These are phyloP conservation scores for Primulina eburnea DNA, from an alignment of 257 asterid genomes.

Conservation along the genomic window DNA sequence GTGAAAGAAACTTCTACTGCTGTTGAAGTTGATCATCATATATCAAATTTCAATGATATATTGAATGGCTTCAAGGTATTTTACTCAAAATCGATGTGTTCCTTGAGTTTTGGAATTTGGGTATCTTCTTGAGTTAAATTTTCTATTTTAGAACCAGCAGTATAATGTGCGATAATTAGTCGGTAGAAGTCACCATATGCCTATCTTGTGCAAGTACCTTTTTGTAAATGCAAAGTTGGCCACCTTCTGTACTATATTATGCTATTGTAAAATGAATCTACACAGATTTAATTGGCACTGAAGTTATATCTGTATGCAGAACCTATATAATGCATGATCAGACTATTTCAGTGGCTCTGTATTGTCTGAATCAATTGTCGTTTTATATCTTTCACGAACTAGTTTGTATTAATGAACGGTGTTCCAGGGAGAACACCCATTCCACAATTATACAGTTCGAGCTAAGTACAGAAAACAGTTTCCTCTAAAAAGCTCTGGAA, in stretches of 20 bases:
- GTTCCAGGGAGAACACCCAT: slow-evolving; percentile 90
- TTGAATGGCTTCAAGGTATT: background rate
- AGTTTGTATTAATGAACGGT: slow-evolving; percentile 25
- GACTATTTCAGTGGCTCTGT: background rate
- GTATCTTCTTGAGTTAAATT: background rate
- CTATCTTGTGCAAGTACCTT: background rate
- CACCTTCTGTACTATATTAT: background rate
- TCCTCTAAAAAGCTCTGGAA: slow-evolving; percentile 32
- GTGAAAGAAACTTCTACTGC: slow-evolving; percentile 38
- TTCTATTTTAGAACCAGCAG: background rate
- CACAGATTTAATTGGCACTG: background rate
- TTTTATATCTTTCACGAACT: slow-evolving; percentile 15
- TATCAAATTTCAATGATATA: background rate
- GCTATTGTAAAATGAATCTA: background rate
- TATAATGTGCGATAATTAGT: too few species aligned
- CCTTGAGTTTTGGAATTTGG: background rate
- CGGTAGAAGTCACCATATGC: background rate
- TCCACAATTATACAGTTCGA: slow-evolving; percentile 86
- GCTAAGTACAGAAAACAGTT: slow-evolving; percentile 64
- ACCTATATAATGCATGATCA: background rate
- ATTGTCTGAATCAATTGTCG: slow-evolving; percentile 11
- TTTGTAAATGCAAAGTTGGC: background rate
- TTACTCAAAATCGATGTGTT: background rate
- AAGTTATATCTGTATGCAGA: background rate
- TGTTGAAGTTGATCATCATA: background rate